phyloP scores from a whole-genome alignment of 768 basidiomycete species.

The Agrocybe praecox region DNA sequence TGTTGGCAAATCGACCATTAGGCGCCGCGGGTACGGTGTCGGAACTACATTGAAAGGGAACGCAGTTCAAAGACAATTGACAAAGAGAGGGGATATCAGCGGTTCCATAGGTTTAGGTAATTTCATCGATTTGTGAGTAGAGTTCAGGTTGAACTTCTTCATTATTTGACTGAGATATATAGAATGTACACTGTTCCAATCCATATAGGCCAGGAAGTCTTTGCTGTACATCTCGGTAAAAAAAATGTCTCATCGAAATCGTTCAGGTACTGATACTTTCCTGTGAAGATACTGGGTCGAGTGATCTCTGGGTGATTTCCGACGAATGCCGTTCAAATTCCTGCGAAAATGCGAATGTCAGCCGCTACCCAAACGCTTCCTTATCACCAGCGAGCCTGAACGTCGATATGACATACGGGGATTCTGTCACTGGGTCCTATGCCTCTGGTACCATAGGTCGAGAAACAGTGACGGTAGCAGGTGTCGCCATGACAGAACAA shows the following conservation, averaged over 20 bases:
- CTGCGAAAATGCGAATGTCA: conserved; percentile 37
- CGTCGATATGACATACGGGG: conserved; percentile 59
- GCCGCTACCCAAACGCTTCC: conserved; percentile 43
- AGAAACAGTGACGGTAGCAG: conserved; percentile 56
- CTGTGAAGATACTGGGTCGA: conserved; percentile 65
- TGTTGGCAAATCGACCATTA: conserved; percentile 14
- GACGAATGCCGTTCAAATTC: conserved; percentile 42
- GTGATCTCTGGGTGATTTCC: conserved; percentile 70
- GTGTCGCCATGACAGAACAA: conserved; percentile 50
- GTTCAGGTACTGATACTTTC: background rate
- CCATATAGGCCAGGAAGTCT: conserved; percentile 29
- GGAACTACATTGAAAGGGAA: background rate
- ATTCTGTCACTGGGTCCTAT: conserved; percentile 64
- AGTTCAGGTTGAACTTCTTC: background rate
- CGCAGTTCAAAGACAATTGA: background rate
- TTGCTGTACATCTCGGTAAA: conserved; percentile 33
- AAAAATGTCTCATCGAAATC: background rate
- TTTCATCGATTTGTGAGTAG: conserved; percentile 35
- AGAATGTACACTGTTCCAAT: conserved; percentile 40
- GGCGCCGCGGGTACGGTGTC: background rate
- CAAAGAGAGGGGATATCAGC: conserved; percentile 27
- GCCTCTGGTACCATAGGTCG: conserved; percentile 58
- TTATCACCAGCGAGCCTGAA: conserved; percentile 39
- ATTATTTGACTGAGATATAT: background rate
- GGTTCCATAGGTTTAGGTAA: conserved; percentile 38